Percentiles rank a stretch among this genome's conserved stretches.
Evolutionary conservation across 371 early-diverging fungal species (phyloP).

Genomic region (Apophysomyces elegans): DNA sequence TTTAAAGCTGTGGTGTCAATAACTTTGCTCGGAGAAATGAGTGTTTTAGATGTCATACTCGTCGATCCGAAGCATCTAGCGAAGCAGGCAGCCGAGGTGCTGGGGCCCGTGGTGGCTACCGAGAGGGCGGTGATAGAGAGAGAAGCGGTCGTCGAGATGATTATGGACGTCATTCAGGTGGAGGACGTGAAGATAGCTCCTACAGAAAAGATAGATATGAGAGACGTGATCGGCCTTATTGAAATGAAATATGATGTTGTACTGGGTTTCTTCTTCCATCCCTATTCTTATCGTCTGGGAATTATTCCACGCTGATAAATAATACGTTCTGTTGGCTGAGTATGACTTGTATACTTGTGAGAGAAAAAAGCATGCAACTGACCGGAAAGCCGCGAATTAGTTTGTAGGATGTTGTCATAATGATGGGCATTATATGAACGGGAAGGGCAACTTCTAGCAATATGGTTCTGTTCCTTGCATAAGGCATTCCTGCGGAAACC

Average conservation of each 20-base stretch:
- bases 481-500: too few relatives aligned
- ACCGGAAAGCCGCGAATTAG: too few relatives aligned
- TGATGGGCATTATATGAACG: too few relatives aligned
- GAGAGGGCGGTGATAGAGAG: constrained; percentile 4
- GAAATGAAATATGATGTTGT: neutral
- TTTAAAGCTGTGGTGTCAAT: constrained; percentile 34
- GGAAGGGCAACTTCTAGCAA: too few relatives aligned
- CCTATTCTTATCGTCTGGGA: too few relatives aligned
- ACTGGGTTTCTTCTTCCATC: neutral
- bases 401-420: too few relatives aligned
- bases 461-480: too few relatives aligned
- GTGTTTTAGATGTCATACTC: constrained; percentile 34
- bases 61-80: constrained; percentile 19
- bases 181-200: constrained; percentile 1
- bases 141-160: constrained; percentile 2
- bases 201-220: constrained; percentile 9
- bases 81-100: constrained; percentile 18
- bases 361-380: too few relatives aligned
- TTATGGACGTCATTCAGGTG: constrained; percentile 4
- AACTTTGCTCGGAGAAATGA: constrained; percentile 38
- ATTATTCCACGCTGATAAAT: too few relatives aligned
- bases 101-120: neutral
- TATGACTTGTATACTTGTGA: too few relatives aligned
- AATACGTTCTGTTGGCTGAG: too few relatives aligned
- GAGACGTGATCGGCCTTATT: constrained; percentile 9